A percentile compares a stretch with the other conserved stretches of the same genome.
phyloP scores from a whole-genome alignment of 768 basidiomycete species.

The Mycena rosella region DNA sequence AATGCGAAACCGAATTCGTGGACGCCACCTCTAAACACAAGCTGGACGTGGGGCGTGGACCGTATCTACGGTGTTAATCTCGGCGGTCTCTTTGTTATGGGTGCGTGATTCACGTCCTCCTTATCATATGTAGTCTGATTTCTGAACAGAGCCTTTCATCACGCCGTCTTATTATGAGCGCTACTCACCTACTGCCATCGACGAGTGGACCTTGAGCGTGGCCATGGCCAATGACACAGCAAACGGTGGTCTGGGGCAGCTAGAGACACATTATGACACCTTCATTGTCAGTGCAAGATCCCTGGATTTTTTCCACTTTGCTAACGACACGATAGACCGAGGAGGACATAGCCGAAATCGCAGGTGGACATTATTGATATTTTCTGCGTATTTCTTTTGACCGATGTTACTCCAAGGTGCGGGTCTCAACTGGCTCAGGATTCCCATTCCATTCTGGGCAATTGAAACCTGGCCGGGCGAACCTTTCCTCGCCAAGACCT shows the following conservation, averaged over 20 bases:
- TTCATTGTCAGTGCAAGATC: conserved; percentile 72
- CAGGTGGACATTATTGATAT: conserved; percentile 51
- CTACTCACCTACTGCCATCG: conserved; percentile 62
- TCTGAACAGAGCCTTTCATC: conserved; percentile 68
- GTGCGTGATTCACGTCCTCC: neutral
- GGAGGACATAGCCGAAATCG: conserved; percentile 87
- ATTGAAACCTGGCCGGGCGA: conserved; percentile 82
- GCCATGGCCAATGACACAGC: conserved; percentile 77
- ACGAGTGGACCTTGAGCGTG: conserved; percentile 77
- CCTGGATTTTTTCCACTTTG: neutral
- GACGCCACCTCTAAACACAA: conserved; percentile 77
- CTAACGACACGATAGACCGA: conserved; percentile 69
- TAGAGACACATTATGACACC: conserved; percentile 84
- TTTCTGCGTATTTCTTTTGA: neutral
- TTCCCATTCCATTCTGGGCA: conserved; percentile 90
- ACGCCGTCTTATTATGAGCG: conserved; percentile 72
- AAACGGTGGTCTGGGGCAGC: conserved; percentile 70
- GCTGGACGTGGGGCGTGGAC: conserved; percentile 76
- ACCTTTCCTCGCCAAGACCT: conserved; percentile 79
- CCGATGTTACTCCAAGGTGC: conserved; percentile 54
- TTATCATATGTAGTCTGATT: neutral
- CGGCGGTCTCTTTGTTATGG: conserved; percentile 74
- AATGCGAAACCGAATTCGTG: conserved; percentile 77
- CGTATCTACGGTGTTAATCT: conserved; percentile 74
- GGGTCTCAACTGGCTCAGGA: conserved; percentile 86